Evolutionary conservation across 306 rosid species (phyloP), one percentile per base, ranked within the genome.

Genomic region (Boehmeria nivea): DNA sequence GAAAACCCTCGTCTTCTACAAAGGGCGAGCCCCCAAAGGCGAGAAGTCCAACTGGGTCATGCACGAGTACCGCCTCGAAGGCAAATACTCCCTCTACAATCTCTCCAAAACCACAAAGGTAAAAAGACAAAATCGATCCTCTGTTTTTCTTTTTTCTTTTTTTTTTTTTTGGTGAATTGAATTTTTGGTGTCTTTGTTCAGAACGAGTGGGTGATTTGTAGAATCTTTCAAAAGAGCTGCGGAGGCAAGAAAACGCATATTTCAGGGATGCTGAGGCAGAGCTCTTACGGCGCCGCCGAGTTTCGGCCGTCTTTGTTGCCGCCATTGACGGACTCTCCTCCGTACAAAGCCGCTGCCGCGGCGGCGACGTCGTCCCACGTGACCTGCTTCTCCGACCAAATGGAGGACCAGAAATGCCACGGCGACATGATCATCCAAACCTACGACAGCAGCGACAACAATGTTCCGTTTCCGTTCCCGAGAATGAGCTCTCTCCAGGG

Each of bases 1-100:
- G 93, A 89, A 89, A 67, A 89, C 97, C 59, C 63, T 85, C 24
- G 97, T 89, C 53, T 89, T 89, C 77, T 85, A 89, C 81, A 68
- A 6, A 78, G 97, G 97, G 46, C 83, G 97, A 72, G 93, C 95
- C 11, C 97, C 95, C 0, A 64, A 61, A 38, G 95, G 93, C 22
- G 79, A 68, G 62, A 89, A 83, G 52, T 65, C 97, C 42, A 78
- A 75, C 37, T 89, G 97, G 97, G 89, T 89, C 72, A 89, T 89
- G 93, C 97, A 89, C 48, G 97, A 89, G 28, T 89, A 70, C 18
- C 81, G 97, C 75, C 54, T 83, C 40, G 87, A 89, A 12, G 84
- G 81, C 4, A 43, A 66, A 43, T 59, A 57, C 60, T 65, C 83
- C 28, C 37, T 25, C 10, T 43, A 57, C 23, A 64, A 70, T 56